Percentiles rank a stretch among this genome's conserved stretches.
Evolutionary conservation across 768 basidiomycete genomes (phyloP).

Genomic region (Naganishia antarctica): DNA sequence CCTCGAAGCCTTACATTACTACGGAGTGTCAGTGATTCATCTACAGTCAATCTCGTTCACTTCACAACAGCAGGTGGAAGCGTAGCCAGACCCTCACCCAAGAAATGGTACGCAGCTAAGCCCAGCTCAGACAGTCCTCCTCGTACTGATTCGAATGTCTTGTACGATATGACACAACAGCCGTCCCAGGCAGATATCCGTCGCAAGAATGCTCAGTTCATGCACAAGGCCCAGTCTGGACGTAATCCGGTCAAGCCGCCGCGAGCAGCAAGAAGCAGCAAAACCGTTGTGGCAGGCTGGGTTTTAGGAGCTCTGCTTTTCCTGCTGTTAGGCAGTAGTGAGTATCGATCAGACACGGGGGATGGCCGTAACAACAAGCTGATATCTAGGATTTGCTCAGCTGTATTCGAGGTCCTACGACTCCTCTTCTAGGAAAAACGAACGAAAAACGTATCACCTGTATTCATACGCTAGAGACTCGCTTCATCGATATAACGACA

Average conservation of each 20-base stretch:
- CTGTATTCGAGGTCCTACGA: slow-evolving; percentile 20
- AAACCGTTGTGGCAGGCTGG: slow-evolving; percentile 16
- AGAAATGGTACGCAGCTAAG: too few species aligned
- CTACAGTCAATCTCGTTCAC: too few species aligned
- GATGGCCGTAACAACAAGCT: not conserved
- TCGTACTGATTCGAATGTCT: not conserved
- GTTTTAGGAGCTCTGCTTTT: slow-evolving; percentile 15
- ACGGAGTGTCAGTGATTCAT: too few species aligned
- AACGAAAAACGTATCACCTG: slow-evolving; percentile 28
- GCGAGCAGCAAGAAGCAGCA: not conserved
- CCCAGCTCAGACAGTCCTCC: too few species aligned
- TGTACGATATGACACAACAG: slow-evolving; percentile 2
- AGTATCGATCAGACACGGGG: slow-evolving; percentile 3
- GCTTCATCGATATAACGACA: too few species aligned
- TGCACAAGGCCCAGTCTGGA: slow-evolving; percentile 18
- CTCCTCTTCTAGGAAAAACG: slow-evolving; percentile 7
- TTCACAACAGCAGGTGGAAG: too few species aligned
- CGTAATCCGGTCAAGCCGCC: slow-evolving; percentile 24
- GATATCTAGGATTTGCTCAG: not conserved
- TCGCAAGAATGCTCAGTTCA: slow-evolving; percentile 26
- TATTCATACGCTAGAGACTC: slow-evolving; percentile 57
- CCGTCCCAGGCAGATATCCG: slow-evolving; percentile 29
- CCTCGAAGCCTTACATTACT: too few species aligned
- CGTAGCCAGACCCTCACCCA: too few species aligned
- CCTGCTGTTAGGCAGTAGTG: slow-evolving; percentile 28